Conservation (phyloP, 1,284 basidiomycete genomes). For the Ustilago xerochloae region DNA sequence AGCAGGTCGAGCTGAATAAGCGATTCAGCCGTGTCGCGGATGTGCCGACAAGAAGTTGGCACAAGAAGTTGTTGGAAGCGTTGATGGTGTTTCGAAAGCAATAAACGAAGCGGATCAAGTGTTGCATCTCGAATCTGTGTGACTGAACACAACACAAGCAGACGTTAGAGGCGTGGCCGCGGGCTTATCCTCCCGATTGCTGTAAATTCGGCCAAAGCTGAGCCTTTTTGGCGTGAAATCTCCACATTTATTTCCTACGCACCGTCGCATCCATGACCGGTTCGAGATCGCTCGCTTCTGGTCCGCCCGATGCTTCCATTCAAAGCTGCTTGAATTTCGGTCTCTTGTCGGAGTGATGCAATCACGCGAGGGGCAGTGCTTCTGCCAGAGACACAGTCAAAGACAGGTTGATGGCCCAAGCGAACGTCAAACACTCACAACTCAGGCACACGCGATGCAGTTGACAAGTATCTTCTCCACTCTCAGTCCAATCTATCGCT, state of each 20-base stretch:
- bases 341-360: not conserved
- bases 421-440: not conserved
- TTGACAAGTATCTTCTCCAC: not conserved
- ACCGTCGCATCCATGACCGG: too few relatives aligned
- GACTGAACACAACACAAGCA: not conserved
- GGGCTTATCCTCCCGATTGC: too few relatives aligned
- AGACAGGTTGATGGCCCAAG: constrained; percentile 4
- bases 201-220: not conserved
- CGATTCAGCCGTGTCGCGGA: not conserved
- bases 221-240: constrained; percentile 2
- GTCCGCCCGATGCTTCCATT: not conserved
- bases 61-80: not conserved
- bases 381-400: not conserved
- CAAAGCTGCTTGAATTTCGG: not conserved
- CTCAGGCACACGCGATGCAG: constrained; percentile 1
- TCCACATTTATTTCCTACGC: not conserved
- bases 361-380: constrained; percentile 1
- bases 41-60: not conserved
- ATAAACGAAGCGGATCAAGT: not conserved
- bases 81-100: not conserved
- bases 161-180: not conserved
- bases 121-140: too few relatives aligned
- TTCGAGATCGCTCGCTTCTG: too few relatives aligned
- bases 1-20: too few relatives aligned
- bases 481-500: not conserved